Evolutionary conservation across 208 protist species (phyloP).

Genomic region (Angomonas ambiguus): DNA sequence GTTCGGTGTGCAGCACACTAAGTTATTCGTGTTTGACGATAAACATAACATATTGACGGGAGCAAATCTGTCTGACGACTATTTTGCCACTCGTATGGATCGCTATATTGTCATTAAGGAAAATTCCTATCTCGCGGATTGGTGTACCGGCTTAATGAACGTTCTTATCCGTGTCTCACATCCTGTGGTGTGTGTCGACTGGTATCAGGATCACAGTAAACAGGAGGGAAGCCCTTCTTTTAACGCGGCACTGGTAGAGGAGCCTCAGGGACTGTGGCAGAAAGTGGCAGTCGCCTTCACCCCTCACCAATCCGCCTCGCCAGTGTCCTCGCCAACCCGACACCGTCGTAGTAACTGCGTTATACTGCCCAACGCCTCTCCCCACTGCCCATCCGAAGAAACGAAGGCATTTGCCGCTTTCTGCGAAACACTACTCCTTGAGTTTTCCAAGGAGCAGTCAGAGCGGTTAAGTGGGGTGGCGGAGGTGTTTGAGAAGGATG

Average conservation of each 20-base stretch:
- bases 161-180: slow-evolving; percentile 39
- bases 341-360: slow-evolving; percentile 53
- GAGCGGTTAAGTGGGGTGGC: slow-evolving; percentile 13
- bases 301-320: not conserved
- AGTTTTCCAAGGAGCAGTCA: slow-evolving; percentile 27
- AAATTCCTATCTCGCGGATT: slow-evolving; percentile 56
- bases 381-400: slow-evolving; percentile 41
- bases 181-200: slow-evolving; percentile 32
- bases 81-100: slow-evolving; percentile 93
- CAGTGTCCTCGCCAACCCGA: slow-evolving; percentile 21
- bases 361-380: slow-evolving; percentile 48
- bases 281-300: not conserved
- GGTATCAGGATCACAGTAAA: slow-evolving; percentile 14
- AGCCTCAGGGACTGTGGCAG: not conserved
- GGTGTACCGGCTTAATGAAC: slow-evolving; percentile 43
- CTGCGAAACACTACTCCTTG: slow-evolving; percentile 22
- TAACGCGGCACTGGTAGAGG: not conserved
- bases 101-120: slow-evolving; percentile 82
- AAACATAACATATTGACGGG: slow-evolving; percentile 84
- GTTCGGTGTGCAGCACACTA: slow-evolving; percentile 94
- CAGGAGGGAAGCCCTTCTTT: not conserved
- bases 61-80: slow-evolving; percentile 93
- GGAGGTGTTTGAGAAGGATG: not conserved
- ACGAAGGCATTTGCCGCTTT: slow-evolving; percentile 24
- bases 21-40: slow-evolving; percentile 90